Base-by-base conservation (phyloP, 2,329 filamentous ascomycete genomes). In the Mycosphaerella arachidis region DNA sequence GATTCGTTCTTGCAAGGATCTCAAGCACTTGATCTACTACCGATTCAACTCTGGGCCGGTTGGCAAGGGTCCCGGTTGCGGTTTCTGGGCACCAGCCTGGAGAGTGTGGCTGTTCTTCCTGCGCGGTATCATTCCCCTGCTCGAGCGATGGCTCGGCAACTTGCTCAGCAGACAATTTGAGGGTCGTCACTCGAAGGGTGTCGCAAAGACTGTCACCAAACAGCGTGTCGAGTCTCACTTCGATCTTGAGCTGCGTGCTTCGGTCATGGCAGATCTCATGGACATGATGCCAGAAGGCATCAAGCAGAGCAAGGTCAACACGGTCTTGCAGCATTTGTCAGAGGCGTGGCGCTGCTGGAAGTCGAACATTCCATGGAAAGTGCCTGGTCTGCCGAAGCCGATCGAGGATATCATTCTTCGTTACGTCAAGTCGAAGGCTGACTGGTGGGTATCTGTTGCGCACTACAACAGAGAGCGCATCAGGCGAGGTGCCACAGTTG, bases 221-320 rank as follows among this genome's bases (percentile, higher is more conserved):
- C 94, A 99, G 78, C 91, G 94, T 78, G 94, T 99, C 6, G 94
- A 99, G 73, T 97, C 94, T 27, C 95, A 99, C 74, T 99, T 97
- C 72, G 94, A 99, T 77, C 82, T 99, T 58, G 94, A 99, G 77
- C 86, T 99, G 54, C 91, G 94, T 71, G 95, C 95, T 16, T 97
- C 94, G 0, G 94, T 99, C 66, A 99, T 99, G 93, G 92, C 93
- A 48, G 94, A 99, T 77, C 81, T 99, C 54, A 97, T 97, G 90
- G 94, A 99, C 72, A 99, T 99, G 95, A 99, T 99, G 94, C 94
- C 94, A 0, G 95, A 99, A 74, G 94, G 94, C 67, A 97, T 99
- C 79, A 97, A 97, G 76, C 94, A 99, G 74, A 99, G 94, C 80
- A 99, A 99, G 79, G 92, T 99, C 75, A 96, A 99, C 76, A 96